phyloP scores from a whole-genome alignment of 2,329 filamentous ascomycete species.

The Venturiaceae sp. region DNA sequence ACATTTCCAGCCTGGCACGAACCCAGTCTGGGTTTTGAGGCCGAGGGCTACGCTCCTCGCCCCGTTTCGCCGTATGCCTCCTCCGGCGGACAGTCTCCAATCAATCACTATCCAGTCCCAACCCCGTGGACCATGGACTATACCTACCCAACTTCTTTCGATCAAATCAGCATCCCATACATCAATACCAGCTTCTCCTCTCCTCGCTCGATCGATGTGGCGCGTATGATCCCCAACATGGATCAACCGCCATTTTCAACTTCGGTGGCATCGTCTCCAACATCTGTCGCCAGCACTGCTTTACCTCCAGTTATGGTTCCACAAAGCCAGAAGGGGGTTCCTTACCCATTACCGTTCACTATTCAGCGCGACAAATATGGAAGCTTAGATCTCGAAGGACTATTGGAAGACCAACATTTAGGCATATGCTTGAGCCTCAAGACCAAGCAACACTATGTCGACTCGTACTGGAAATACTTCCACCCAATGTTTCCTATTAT shows the following conservation, averaged over 20 bases:
- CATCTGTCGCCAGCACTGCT: not conserved
- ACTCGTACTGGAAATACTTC: conserved; percentile 34
- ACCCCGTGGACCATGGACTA: not conserved
- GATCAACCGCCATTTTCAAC: not conserved
- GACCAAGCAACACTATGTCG: conserved; percentile 15
- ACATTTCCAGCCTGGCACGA: not conserved
- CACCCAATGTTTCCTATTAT: conserved; percentile 34
- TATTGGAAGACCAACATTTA: conserved; percentile 7
- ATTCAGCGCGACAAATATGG: conserved; percentile 3
- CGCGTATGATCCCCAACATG: not conserved
- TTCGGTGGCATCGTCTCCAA: not conserved
- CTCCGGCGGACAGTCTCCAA: not conserved
- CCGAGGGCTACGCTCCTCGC: not conserved
- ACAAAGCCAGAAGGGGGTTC: not conserved
- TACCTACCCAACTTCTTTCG: not conserved
- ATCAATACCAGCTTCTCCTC: not conserved
- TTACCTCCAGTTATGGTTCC: not conserved
- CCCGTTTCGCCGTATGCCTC: not conserved
- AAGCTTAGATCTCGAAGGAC: conserved; percentile 3
- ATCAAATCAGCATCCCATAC: not conserved
- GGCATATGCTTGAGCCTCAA: conserved; percentile 6
- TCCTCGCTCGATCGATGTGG: not conserved
- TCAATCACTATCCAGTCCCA: not conserved
- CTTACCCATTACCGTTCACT: conserved; percentile 2
- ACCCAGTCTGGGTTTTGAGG: not conserved